Conservation (phyloP, 2,329 filamentous ascomycete species). For the Elsinoe fawcettii region DNA sequence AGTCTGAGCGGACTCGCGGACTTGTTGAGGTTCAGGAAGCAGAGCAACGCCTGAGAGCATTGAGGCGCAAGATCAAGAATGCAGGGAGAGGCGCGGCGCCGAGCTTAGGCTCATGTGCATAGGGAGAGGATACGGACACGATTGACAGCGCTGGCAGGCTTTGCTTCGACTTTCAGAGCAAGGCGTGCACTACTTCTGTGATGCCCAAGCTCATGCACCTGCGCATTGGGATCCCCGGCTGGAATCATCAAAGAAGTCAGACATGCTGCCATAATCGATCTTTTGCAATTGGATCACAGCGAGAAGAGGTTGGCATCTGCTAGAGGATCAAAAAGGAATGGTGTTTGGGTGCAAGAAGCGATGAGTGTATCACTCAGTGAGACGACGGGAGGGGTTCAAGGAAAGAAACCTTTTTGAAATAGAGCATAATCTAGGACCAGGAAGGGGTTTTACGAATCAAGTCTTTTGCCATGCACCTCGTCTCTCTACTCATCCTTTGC, state of each 20-base stretch:
- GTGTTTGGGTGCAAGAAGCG: background rate
- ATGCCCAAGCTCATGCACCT: too few relatives aligned
- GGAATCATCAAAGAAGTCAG: background rate
- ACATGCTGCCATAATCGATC: background rate
- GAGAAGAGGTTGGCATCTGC: conserved; percentile 3
- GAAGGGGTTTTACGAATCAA: background rate
- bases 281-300: conserved; percentile 6
- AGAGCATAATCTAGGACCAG: conserved; percentile 5
- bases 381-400: background rate
- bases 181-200: background rate
- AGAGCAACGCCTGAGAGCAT: conserved; percentile 16
- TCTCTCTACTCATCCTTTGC: too few relatives aligned
- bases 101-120: conserved; percentile 11
- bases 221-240: background rate
- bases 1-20: conserved; percentile 74
- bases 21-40: conserved; percentile 71
- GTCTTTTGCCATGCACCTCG: background rate
- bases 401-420: conserved; percentile 3
- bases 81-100: conserved; percentile 3
- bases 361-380: background rate
- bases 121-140: background rate
- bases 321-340: background rate
- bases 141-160: background rate
- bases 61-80: background rate
- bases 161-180: background rate